Percentiles rank a stretch among this genome's conserved stretches.
phyloP scores from a whole-genome alignment of 306 rosid species.

The Astragalus glycyphyllos region DNA sequence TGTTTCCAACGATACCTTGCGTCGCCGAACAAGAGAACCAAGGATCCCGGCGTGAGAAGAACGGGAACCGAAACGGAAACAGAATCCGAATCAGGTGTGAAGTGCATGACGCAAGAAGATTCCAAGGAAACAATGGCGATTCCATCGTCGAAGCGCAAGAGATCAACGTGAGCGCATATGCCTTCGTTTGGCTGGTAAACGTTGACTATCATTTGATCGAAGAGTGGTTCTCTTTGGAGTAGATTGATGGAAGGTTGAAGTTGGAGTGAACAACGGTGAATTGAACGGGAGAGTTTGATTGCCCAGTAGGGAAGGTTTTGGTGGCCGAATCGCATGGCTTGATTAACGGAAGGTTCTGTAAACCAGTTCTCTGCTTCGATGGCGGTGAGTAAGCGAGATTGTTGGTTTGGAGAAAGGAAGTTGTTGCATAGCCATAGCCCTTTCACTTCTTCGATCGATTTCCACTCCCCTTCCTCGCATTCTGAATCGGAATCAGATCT shows the following conservation, averaged over 20 bases:
- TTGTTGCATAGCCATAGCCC: constrained; percentile 70
- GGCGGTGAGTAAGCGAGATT: constrained; percentile 60
- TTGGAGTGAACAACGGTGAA: constrained; percentile 41
- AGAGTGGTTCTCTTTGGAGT: constrained; percentile 69
- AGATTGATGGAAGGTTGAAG: constrained; percentile 50
- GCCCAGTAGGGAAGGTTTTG: constrained; percentile 78
- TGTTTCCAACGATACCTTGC: constrained; percentile 88
- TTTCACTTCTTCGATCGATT: constrained; percentile 49
- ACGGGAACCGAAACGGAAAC: constrained; percentile 49
- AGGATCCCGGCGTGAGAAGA: constrained; percentile 71
- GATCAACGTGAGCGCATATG: constrained; percentile 82
- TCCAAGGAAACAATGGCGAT: constrained; percentile 86
- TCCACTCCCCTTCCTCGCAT: constrained; percentile 38
- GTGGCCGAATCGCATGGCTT: constrained; percentile 90
- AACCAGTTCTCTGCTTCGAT: constrained; percentile 57
- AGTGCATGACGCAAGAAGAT: constrained; percentile 88
- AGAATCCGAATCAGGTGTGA: constrained; percentile 38
- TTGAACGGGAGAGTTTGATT: constrained; percentile 52
- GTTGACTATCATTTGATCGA: constrained; percentile 81
- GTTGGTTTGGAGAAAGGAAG: constrained; percentile 59
- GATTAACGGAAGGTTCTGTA: constrained; percentile 55
- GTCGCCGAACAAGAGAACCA: constrained; percentile 82
- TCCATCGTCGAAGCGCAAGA: constrained; percentile 88
- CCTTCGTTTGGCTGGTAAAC: constrained; percentile 86
- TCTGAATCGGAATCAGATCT: constrained; percentile 2